phyloP scores from a whole-genome alignment of 768 basidiomycete genomes.

The Collybia nuda region DNA sequence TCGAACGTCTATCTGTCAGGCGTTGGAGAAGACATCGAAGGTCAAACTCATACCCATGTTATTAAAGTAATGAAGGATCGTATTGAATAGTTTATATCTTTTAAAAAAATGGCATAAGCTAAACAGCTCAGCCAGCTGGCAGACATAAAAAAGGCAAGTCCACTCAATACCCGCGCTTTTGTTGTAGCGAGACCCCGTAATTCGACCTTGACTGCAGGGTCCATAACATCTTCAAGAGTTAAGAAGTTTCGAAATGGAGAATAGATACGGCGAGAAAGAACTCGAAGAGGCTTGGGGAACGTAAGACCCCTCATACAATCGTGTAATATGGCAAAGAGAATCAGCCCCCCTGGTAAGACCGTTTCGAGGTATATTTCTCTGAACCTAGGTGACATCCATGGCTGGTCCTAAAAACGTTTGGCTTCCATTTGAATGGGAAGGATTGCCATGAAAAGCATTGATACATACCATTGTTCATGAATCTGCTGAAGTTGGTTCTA shows the following conservation, averaged over 20 bases:
- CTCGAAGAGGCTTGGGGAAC: slow-evolving; percentile 24
- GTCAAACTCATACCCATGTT: slow-evolving; percentile 47
- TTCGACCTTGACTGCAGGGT: slow-evolving; percentile 17
- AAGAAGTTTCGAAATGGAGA: slow-evolving; percentile 55
- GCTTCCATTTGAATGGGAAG: background rate
- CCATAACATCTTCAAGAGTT: slow-evolving; percentile 47
- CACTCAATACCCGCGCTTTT: slow-evolving; percentile 32
- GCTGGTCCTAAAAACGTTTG: background rate
- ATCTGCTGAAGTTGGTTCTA: no score
- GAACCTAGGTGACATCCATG: slow-evolving; percentile 8
- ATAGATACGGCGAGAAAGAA: slow-evolving; percentile 19
- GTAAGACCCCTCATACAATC: slow-evolving; percentile 24
- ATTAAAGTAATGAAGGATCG: slow-evolving; percentile 33
- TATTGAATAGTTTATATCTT: slow-evolving; percentile 17
- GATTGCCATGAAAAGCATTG: background rate
- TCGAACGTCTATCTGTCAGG: background rate
- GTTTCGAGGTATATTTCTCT: slow-evolving; percentile 12
- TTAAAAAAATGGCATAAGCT: slow-evolving; percentile 29
- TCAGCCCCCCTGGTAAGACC: slow-evolving; percentile 24
- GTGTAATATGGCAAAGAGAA: slow-evolving; percentile 26
- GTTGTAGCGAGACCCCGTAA: background rate
- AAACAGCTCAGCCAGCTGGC: slow-evolving; percentile 43
- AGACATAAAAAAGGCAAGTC: slow-evolving; percentile 36
- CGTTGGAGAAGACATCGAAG: background rate
- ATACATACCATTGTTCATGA: background rate